phyloP scores from a whole-genome alignment of 305 asterid genomes.

The Petunia hybrid region DNA sequence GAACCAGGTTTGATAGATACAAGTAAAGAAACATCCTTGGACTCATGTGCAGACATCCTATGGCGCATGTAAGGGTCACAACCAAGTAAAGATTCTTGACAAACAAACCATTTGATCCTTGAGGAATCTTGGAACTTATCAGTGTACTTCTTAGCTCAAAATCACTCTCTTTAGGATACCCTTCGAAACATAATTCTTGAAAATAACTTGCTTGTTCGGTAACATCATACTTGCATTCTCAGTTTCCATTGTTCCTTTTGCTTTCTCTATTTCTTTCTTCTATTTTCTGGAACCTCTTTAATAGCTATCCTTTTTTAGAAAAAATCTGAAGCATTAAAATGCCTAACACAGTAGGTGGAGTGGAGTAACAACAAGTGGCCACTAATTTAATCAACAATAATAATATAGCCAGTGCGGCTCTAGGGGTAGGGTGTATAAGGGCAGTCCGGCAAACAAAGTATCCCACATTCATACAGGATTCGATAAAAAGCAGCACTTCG shows the following conservation, averaged over 20 bases:
- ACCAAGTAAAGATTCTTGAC: conserved; percentile 42
- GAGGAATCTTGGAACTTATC: conserved; percentile 29
- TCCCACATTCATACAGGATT: too few relatives aligned
- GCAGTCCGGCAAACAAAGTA: too few relatives aligned
- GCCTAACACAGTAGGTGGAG: background rate
- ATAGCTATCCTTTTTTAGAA: background rate
- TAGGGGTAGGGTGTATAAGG: too few relatives aligned
- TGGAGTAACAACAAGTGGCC: too few relatives aligned
- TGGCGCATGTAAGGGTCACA: conserved; percentile 45
- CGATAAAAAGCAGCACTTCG: too few relatives aligned
- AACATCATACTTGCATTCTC: background rate
- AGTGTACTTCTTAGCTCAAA: conserved; percentile 26
- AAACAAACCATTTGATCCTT: conserved; percentile 34
- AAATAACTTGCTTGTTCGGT: conserved; percentile 33
- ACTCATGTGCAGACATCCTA: conserved; percentile 30
- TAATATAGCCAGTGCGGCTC: too few relatives aligned
- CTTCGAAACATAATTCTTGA: conserved; percentile 33
- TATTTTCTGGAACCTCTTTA: too few relatives aligned
- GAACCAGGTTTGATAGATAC: conserved; percentile 29
- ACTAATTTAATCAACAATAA: too few relatives aligned
- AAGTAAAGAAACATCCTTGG: conserved; percentile 24
- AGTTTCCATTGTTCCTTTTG: background rate
- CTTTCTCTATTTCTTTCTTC: background rate
- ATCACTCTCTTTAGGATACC: conserved; percentile 39
- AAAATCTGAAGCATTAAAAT: background rate